A percentile compares a stretch with the other conserved stretches of the same genome.
These are phyloP conservation scores for Solanum chmielewskii DNA, from an alignment of 257 asterid genomes.

Conservation along the genomic window DNA sequence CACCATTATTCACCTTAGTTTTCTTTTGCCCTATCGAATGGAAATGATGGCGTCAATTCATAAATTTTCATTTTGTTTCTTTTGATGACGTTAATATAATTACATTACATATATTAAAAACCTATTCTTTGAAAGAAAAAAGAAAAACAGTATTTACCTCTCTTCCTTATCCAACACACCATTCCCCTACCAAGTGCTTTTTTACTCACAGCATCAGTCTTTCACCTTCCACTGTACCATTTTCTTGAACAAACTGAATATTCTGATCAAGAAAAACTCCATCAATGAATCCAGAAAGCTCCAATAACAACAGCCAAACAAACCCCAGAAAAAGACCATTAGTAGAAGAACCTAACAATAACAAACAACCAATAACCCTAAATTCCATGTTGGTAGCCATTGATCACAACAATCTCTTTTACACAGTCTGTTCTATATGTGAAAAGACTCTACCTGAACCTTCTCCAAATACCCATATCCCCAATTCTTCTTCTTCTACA, in stretches of 20 bases:
- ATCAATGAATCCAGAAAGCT: background rate
- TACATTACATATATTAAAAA: background rate
- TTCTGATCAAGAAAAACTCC: background rate
- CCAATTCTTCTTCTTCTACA: background rate
- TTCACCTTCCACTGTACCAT: background rate
- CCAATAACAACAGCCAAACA: background rate
- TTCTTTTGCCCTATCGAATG: background rate
- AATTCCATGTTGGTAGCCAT: constrained; percentile 53
- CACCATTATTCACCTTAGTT: background rate
- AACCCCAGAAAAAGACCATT: constrained; percentile 29
- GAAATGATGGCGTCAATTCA: background rate
- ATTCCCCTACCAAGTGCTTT: background rate
- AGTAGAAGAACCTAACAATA: constrained; percentile 28
- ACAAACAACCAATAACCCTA: constrained; percentile 28
- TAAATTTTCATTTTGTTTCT: background rate
- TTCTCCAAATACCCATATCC: background rate
- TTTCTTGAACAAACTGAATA: background rate
- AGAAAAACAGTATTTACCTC: background rate
- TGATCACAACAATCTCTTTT: constrained; percentile 40
- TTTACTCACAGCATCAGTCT: background rate
- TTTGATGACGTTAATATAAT: no score
- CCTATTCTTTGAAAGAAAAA: no score
- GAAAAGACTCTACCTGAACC: constrained; percentile 52
- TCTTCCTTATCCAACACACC: background rate
- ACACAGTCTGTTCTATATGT: constrained; percentile 65